Evolutionary conservation across 805 yeast species (phyloP), one percentile per base, ranked within the genome.

Genomic region (Lipomyces yamanashiensis): DNA sequence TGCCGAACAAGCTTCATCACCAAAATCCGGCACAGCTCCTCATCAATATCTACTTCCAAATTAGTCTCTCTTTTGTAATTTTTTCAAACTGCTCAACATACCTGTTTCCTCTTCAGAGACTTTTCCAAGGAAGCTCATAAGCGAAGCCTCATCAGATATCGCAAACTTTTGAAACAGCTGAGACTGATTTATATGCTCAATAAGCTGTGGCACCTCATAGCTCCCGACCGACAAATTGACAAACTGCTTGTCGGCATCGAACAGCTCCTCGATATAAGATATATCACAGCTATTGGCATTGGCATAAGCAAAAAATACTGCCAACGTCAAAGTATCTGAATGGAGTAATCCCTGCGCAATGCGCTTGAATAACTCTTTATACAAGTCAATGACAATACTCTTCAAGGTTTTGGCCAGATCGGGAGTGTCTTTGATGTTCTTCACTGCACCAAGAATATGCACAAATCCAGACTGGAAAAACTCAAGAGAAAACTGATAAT

Each of bases 401-500:
- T 72, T 70, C 2, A 79, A 75, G 7, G 77, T 21, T 34, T 45
- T 51, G 10, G 37, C 55, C 10, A 55, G 49, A 47, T 58, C 60
- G 5, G 47, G 48, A 2, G 60, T 28, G 23, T 53, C 55, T 7
- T 70, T 52, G 51, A 67, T 10, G 51, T 34, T 39, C 72, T 70
- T 5, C 23, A 40, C 8, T 8, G 34, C 43, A 17, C n/a, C 36
- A 36, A 77, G 73, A 37, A 76, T 81, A n/a, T 28, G 47, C 13
- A 64, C 67, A 49, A 84, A 73, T 17, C 81, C 74, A 0, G 67
- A 61, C 60, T 78, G 68, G 62, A 82, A 80, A 50, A 77, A 79
- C 7, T 79, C 77, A 40, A 87, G 77, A 0, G 90, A 77, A 68
- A 88, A 84, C 54, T 82, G 82, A 73, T 90, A 92, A 65, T 86